Evolutionary conservation across 371 early-diverging fungal genomes (phyloP), one percentile per base, ranked within the genome.

Genomic region (Mucor irregularis): DNA sequence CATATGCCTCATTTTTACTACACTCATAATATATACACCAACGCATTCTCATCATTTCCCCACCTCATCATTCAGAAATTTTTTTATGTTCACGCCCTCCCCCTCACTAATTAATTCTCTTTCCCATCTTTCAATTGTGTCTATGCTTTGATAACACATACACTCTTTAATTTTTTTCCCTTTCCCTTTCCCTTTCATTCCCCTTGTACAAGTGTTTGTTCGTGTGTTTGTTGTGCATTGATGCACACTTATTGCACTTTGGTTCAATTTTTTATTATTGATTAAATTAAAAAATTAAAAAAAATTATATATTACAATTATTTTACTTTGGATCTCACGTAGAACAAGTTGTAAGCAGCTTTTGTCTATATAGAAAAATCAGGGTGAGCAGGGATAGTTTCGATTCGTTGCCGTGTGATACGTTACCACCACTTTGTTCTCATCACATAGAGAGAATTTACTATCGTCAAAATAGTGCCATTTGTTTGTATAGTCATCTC

Each of bases 381-480:
- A 10, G 21, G 3, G 24, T 11, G 11, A 42, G 8, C 14, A 17
- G 11, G 19, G 17, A 24, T 42, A 0, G 2, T 42, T 83, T 76
- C 13, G 57, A 53, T 62, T 85, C 84, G 37, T 79, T 77, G 29
- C 82, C n/a, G n/a, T 81, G 0, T 72, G 8, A 33, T 30, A 16
- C 28, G 73, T 69, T 81, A 84, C 84, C 66, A 78, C 73, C 0
- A 88, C 89, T 56, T 85, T 80, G 11, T 61, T 55, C 64, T 88
- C 85, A 39, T 82, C 81, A 31, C 85, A 83, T 0, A 76, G 71
- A 1, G 88, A 84, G 13, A 94, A 87, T 22, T 91, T 71, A 26
- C 93, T 87, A 70, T 98, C 98, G 69, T 97, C 95, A 78, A 95
- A 95, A 57, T 89, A 83, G 66, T 88, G 90, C 98, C 98, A 98